Percentiles rank a stretch among this genome's conserved stretches.
These are phyloP conservation scores for Claviceps sp. DNA, from an alignment of 2,329 filamentous ascomycete species.

Conservation along the genomic window DNA sequence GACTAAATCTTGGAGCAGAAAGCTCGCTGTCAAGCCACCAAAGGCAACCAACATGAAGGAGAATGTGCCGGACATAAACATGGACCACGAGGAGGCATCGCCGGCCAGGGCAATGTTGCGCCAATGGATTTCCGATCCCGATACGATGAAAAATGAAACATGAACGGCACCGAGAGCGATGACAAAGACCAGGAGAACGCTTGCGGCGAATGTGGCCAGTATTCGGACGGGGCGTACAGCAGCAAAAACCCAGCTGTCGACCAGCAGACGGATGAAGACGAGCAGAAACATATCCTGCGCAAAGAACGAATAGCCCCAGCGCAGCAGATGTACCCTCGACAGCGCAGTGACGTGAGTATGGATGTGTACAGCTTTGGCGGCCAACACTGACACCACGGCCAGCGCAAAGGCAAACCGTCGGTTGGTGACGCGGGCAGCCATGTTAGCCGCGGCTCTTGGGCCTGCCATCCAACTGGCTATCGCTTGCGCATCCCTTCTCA, in stretches of 20 bases:
- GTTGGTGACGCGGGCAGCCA: conserved; percentile 12
- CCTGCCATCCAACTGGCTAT: not conserved
- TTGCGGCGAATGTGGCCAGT: conserved; percentile 7
- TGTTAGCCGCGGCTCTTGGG: not conserved
- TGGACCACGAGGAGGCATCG: conserved; percentile 17
- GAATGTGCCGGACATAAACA: conserved; percentile 18
- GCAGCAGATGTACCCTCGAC: conserved; percentile 13
- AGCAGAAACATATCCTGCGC: conserved; percentile 18
- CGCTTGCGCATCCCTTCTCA: not conserved
- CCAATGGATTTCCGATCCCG: conserved; percentile 22
- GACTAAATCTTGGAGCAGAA: conserved; percentile 15
- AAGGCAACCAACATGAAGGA: conserved; percentile 12
- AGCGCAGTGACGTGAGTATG: conserved; percentile 16
- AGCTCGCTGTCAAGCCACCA: conserved; percentile 9
- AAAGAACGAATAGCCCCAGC: conserved; percentile 21
- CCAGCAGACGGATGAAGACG: conserved; percentile 16
- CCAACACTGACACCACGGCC: conserved; percentile 13
- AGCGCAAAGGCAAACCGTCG: conserved; percentile 18
- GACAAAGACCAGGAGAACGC: conserved; percentile 9
- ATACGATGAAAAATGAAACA: conserved; percentile 14
- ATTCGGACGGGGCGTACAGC: conserved; percentile 4
- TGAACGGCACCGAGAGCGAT: conserved; percentile 13
- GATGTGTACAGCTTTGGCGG: conserved; percentile 17
- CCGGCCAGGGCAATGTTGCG: conserved; percentile 18
- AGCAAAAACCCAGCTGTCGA: conserved; percentile 12